Conservation (phyloP, 495 filamentous ascomycete species). For the Talaromyces borbonicus region DNA sequence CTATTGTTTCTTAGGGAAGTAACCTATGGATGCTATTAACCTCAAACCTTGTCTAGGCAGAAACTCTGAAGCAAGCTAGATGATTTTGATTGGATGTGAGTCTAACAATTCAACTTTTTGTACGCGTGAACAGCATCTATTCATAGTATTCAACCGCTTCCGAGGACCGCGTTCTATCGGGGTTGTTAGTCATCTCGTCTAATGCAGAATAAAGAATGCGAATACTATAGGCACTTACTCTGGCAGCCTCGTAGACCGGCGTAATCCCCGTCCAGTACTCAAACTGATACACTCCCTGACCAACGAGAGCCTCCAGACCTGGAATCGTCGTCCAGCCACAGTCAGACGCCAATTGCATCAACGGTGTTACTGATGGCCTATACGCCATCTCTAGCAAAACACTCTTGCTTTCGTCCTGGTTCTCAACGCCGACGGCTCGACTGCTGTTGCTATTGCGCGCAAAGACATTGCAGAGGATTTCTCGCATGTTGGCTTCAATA, state of each 20-base stretch:
- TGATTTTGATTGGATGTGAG: no score
- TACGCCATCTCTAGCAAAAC: slow-evolving; percentile 96
- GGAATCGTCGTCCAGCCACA: slow-evolving; percentile 79
- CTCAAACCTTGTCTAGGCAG: no score
- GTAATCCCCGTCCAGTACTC: slow-evolving; percentile 70
- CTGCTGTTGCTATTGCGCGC: slow-evolving; percentile 26
- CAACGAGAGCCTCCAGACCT: slow-evolving; percentile 82
- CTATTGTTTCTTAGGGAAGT: no score
- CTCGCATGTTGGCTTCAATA: slow-evolving; percentile 62
- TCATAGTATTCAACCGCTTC: no score
- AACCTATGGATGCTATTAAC: no score
- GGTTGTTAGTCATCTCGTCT: no score
- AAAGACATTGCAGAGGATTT: slow-evolving; percentile 57
- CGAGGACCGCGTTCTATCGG: slow-evolving; percentile 6
- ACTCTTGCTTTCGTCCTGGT: slow-evolving; percentile 20
- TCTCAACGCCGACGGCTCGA: slow-evolving; percentile 19
- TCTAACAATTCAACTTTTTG: no score
- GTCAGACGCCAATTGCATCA: slow-evolving; percentile 77
- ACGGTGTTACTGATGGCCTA: slow-evolving; percentile 67
- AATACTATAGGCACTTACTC: slow-evolving; percentile 21
- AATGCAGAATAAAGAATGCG: no score
- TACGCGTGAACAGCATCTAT: no score
- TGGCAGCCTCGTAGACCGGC: slow-evolving; percentile 56
- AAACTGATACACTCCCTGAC: slow-evolving; percentile 80
- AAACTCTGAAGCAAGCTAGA: no score